A percentile compares a stretch with the other conserved stretches of the same genome.
Conservation (phyloP, 1,284 basidiomycete species). For the Malassezia psittaci region DNA sequence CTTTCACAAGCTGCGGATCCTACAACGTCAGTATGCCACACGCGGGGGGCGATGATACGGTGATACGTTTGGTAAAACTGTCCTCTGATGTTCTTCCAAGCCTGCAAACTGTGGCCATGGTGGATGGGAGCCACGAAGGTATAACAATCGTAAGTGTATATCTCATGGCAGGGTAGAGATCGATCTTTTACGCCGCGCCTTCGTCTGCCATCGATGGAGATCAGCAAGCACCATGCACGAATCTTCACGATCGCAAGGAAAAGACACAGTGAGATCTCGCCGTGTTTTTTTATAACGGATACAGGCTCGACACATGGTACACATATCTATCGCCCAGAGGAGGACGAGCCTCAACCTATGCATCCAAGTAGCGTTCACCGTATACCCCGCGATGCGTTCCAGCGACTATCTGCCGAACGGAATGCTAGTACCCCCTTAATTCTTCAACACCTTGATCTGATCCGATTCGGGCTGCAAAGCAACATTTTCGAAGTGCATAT, state of each 20-base stretch:
- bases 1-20: no score
- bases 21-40: no score
- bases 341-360: not conserved
- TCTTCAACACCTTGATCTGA: slow-evolving; percentile 15
- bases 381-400: slow-evolving; percentile 3
- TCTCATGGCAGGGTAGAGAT: slow-evolving; percentile 17
- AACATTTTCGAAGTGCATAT: slow-evolving; percentile 19
- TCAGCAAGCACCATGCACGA: slow-evolving; percentile 26
- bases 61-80: slow-evolving; percentile 22
- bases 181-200: slow-evolving; percentile 20
- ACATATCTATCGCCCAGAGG: slow-evolving; percentile 6
- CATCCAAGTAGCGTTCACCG: not conserved
- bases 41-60: not conserved
- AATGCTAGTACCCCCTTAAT: slow-evolving; percentile 14
- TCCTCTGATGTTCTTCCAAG: slow-evolving; percentile 17
- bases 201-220: slow-evolving; percentile 22
- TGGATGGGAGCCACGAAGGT: slow-evolving; percentile 14
- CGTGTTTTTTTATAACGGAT: slow-evolving; percentile 16
- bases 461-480: slow-evolving; percentile 14
- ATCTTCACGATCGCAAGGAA: slow-evolving; percentile 11
- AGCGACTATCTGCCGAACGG: slow-evolving; percentile 14
- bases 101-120: slow-evolving; percentile 16
- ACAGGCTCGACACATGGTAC: slow-evolving; percentile 24
- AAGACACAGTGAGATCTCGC: not conserved
- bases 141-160: slow-evolving; percentile 8